phyloP scores from a whole-genome alignment of 73 alveolate species.

The Paramecium biaurelia region DNA sequence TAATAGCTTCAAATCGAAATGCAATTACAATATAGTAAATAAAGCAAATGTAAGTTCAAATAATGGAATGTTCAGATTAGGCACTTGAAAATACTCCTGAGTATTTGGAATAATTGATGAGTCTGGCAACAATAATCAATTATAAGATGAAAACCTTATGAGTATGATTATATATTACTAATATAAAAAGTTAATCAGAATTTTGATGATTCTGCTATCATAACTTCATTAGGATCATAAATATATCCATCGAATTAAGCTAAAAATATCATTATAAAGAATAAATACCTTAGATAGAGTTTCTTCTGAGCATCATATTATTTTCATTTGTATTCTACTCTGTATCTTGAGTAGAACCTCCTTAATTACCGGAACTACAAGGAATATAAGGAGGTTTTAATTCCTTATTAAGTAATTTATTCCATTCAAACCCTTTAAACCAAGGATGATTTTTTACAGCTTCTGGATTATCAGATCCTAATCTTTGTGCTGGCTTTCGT shows the following conservation, averaged over 20 bases:
- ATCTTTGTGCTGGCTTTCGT: conserved; percentile 67
- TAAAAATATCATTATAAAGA: background rate
- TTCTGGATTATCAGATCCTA: conserved; percentile 70
- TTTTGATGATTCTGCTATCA: background rate
- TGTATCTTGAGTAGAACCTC: conserved; percentile 63
- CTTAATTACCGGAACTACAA: background rate
- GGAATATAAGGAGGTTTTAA: conserved; percentile 51
- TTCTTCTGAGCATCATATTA: conserved; percentile 65
- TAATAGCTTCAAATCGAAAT: background rate
- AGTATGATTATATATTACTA: background rate
- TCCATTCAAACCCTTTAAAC: conserved; percentile 69
- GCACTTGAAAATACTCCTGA: background rate
- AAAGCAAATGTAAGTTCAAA: background rate
- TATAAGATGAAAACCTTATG: background rate
- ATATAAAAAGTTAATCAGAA: background rate
- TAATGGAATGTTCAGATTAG: background rate
- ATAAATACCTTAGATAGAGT: conserved; percentile 30
- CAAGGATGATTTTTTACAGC: conserved; percentile 70
- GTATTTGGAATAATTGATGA: background rate
- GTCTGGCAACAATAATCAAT: background rate
- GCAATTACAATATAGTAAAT: background rate
- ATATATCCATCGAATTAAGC: conserved; percentile 70
- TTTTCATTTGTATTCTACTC: conserved; percentile 60
- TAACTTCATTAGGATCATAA: conserved; percentile 47
- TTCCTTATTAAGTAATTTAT: background rate